These are phyloP conservation scores for Avena sativa DNA, from an alignment of 176 grass and related monocot species.

Conservation along the genomic window DNA sequence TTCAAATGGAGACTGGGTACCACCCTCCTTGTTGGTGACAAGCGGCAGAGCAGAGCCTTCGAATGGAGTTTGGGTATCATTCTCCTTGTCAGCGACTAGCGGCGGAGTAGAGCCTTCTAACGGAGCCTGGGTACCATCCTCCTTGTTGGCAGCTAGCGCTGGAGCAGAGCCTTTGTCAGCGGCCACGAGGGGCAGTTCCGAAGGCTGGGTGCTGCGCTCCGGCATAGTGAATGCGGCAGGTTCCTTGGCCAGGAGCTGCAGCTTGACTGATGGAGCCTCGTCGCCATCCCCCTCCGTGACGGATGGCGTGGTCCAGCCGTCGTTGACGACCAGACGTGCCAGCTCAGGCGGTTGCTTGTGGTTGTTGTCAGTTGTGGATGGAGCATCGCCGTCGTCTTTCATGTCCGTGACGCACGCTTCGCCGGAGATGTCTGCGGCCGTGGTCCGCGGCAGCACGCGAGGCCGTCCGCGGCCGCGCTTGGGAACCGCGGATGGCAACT, in stretches of 20 bases:
- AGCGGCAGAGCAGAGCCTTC: too few relatives aligned
- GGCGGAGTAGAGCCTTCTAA: too few relatives aligned
- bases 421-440: neutral
- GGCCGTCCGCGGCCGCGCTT: conserved; percentile 20
- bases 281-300: neutral
- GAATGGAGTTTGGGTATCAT: too few relatives aligned
- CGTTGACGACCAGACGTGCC: neutral
- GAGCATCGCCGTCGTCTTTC: neutral
- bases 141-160: too few relatives aligned
- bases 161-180: neutral
- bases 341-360: neutral
- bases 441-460: neutral
- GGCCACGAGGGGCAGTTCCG: neutral
- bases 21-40: neutral
- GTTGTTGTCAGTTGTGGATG: conserved; percentile 7
- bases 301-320: neutral
- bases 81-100: too few relatives aligned
- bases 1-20: neutral
- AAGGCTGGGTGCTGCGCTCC: neutral
- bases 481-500: neutral
- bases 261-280: neutral
- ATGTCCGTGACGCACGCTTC: neutral
- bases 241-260: conserved; percentile 7
- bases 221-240: neutral
- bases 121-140: too few relatives aligned